phyloP scores from a whole-genome alignment of 129 eudicot species.

The Centrapalus pauciflorus region DNA sequence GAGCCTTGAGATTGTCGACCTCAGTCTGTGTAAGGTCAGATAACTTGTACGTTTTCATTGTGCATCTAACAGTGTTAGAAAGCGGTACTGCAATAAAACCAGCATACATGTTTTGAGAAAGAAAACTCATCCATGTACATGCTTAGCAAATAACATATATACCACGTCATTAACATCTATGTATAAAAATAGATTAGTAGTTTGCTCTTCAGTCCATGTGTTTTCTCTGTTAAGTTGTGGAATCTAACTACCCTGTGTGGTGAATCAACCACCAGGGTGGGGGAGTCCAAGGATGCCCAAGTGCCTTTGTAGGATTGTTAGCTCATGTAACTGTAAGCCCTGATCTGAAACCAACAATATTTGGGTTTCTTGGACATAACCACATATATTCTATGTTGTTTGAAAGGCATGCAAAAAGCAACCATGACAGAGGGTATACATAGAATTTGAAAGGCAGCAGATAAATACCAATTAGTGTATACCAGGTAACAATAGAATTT shows the following conservation, averaged over 20 bases:
- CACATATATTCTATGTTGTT: too few species aligned
- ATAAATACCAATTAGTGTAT: background rate
- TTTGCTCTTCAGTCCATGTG: too few species aligned
- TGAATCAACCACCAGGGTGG: too few species aligned
- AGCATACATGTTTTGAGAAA: background rate
- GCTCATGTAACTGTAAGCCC: too few species aligned
- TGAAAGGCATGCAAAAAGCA: too few species aligned
- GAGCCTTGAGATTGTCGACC: conserved; percentile 81
- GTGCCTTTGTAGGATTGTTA: too few species aligned
- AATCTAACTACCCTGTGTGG: too few species aligned
- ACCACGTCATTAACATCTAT: background rate
- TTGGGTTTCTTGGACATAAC: too few species aligned
- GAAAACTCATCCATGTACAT: background rate
- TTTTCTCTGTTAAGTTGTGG: too few species aligned
- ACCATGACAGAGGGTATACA: background rate
- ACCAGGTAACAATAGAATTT: background rate
- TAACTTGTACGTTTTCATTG: conserved; percentile 87
- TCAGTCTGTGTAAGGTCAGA: conserved; percentile 59
- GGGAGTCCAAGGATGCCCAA: too few species aligned
- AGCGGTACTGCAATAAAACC: conserved; percentile 30
- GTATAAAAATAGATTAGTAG: too few species aligned
- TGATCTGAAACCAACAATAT: too few species aligned
- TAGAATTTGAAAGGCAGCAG: background rate
- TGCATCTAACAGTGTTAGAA: conserved; percentile 41
- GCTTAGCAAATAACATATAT: background rate